Base-by-base conservation (phyloP, 2,329 filamentous ascomycete genomes). In the Mycosphaerella sp. region DNA sequence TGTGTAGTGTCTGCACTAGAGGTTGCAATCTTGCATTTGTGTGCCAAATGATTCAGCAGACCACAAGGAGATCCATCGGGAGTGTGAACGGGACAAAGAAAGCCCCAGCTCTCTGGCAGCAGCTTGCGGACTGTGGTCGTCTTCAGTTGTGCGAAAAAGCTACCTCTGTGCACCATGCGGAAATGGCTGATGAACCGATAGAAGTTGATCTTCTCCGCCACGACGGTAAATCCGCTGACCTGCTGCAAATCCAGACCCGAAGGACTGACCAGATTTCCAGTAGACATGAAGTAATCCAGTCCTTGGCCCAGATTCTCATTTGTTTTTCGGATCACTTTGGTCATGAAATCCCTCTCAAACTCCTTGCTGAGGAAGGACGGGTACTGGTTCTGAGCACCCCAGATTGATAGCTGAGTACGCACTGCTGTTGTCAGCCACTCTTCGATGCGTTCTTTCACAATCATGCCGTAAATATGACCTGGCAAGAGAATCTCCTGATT, bases 151-250 rank as follows among this genome's bases (percentile, higher is more conserved):
- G 93, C 93, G 71, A 98, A 98, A 80, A 98, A 98, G 69, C 89
- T 93, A 78, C 93, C 93, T 83, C 93, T 84, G 76, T 98, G 93
- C 54, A 98, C 89, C 90, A 96, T 96, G 62, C 93, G 87, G 80
- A 98, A 98, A 72, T 98, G 93, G 72, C 89, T 93, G 75, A 98
- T 95, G 75, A 97, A 98, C 66, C 93, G 89, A 67, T 95, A 83
- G 70, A 97, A 98, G 75, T 98, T 98, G 69, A 98, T 92, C 79
- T 97, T 97, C 70, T 98, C 93, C 2, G 93, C 93, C 48, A 97
- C 91, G 48, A 98, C 90, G 0, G 89, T 95, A 72, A 95, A 98
- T 59, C 93, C 93, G 10, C 92, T 93, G 0, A 86, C 85, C 72
- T 98, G 93, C 69, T 97, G 93, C 66, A 96, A 73, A 78, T 98